A percentile compares a stretch with the other conserved stretches of the same genome.
phyloP scores from a whole-genome alignment of 192 early-diverging fungal genomes.

The Radiomyces spectabilis region DNA sequence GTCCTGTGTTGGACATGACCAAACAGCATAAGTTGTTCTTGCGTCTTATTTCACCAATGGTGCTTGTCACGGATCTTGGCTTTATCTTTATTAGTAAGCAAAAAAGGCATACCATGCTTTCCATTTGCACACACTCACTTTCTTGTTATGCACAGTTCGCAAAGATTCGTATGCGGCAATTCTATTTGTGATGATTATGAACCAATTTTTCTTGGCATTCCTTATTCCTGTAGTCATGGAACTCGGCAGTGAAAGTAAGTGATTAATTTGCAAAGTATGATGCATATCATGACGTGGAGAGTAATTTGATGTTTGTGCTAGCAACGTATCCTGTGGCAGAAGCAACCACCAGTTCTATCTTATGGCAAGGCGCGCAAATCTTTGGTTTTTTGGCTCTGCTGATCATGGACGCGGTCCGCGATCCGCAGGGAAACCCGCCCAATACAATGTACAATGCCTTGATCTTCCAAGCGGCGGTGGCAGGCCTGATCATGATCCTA shows the following conservation, averaged over 20 bases:
- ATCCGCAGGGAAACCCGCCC: constrained; percentile 7
- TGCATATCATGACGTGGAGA: too few species aligned
- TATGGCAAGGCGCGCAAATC: constrained; percentile 31
- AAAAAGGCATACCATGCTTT: neutral
- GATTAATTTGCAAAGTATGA: neutral
- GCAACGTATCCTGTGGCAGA: constrained; percentile 25
- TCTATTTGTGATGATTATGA: constrained; percentile 22
- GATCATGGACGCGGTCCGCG: constrained; percentile 21
- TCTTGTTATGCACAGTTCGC: constrained; percentile 12
- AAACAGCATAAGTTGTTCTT: constrained; percentile 26
- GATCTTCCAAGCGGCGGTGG: constrained; percentile 21
- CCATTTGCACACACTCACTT: neutral
- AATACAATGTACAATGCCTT: constrained; percentile 21
- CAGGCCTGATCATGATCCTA: constrained; percentile 13
- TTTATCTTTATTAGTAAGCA: constrained; percentile 23
- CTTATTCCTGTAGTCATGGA: constrained; percentile 28
- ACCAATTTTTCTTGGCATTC: constrained; percentile 30
- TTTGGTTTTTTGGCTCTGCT: constrained; percentile 22
- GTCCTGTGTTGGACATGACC: constrained; percentile 24
- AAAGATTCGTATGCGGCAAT: constrained; percentile 21
- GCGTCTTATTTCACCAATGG: constrained; percentile 17
- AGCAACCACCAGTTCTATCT: constrained; percentile 18
- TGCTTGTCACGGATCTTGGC: constrained; percentile 19
- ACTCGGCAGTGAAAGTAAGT: constrained; percentile 26
- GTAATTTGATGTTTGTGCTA: too few species aligned